Base-by-base conservation (phyloP, 2,329 filamentous ascomycete species). In the Aspergillus melleus region DNA sequence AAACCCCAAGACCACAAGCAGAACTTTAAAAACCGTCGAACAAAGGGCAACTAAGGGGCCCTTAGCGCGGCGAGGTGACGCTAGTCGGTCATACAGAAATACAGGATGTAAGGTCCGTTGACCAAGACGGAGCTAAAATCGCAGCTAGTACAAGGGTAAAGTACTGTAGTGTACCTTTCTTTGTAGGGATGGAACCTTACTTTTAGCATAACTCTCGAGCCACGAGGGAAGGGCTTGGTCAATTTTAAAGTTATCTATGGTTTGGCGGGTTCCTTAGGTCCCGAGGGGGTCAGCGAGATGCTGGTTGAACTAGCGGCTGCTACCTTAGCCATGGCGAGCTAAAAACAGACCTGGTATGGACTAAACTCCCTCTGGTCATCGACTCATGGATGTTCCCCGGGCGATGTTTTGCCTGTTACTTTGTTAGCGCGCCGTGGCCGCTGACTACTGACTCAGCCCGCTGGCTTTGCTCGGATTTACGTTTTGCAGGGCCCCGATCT, bases 291-390 rank as follows among this genome's bases (percentile, higher is more conserved):
- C 47, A 58, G 26, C 51, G 44, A 58, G 51, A 58, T 54, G 51
- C 46, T 54, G 56, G 56, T 58, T 29, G 51, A 47, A 54, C 56
- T 58, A 58, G 56, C 52, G 55, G 55, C 55, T 54, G 24, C 24
- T 53, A 47, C 55, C 55, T 32, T 53, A 44, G 20, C 36, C 26
- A 54, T 55, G 14, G 22, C 24, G 49, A 55, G 44, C 53, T 55
- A 55, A 55, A 32, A n/a, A 36, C 32, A 11, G 32, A 9, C 26
- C 26, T 29, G 26, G 26, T 29, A 29, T 29, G 26, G 26, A 29
- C 26, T 29, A 29, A 29, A 29, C 26, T 29, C 26, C 26, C 26
- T 29, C 26, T 9, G 32, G 32, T 36, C 32, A 14, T 24, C 24
- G 24, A 24, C 26, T 29, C 26, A 29, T 29, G 26, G 26, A 29